Base-by-base conservation (phyloP, 352 stramenopile species). In the Globisporangium lucens region DNA sequence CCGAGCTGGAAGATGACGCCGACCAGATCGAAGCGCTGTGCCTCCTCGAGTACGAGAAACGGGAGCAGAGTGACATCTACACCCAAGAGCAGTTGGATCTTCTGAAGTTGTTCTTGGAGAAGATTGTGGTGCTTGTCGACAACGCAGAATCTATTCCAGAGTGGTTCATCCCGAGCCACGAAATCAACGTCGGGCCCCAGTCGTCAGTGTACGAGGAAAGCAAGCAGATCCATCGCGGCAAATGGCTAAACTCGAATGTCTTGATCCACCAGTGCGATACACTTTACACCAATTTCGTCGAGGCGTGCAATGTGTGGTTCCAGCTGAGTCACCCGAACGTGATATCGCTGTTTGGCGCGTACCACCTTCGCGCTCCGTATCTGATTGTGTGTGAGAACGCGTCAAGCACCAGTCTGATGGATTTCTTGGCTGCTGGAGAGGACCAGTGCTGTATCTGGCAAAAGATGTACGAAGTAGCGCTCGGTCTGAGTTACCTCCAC, bases 231-330 rank as follows among this genome's bases (percentile, higher is more conserved):
- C 29, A 51, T 8, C 56, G 41, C 15, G 83, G 63, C 20, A 83
- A 78, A 10, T 80, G 74, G 24, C 70, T 74, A 15, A 70, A 62
- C 1, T 86, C 87, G 0, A 63, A 77, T 29, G 74, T 67, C n/a
- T 63, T 69, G n/a, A 63, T 27, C 36, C 6, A 51, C 20, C 9
- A 33, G 3, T 30, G 20, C 20, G 12, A 43, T 6, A 30, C 35
- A 20, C 33, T 15, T 17, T 27, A 41, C 51, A 27, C 17, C 7
- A 3, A 20, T 6, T 67, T 67, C 17, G 17, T 55, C 12, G 8
- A 49, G 35, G 35, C 35, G 24, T 35, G 58, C 13, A 29, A 60
- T 12, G 35, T n/a, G 17, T 67, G 61, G 35, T 36, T 78, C 94
- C 49, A 85, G 72, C 33, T 75, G 33, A 70, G 59, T 5, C 69